A percentile compares a stretch with the other conserved stretches of the same genome.
Conservation (phyloP, 2,329 filamentous ascomycete species). For the Purpureocillium lavendulum region DNA sequence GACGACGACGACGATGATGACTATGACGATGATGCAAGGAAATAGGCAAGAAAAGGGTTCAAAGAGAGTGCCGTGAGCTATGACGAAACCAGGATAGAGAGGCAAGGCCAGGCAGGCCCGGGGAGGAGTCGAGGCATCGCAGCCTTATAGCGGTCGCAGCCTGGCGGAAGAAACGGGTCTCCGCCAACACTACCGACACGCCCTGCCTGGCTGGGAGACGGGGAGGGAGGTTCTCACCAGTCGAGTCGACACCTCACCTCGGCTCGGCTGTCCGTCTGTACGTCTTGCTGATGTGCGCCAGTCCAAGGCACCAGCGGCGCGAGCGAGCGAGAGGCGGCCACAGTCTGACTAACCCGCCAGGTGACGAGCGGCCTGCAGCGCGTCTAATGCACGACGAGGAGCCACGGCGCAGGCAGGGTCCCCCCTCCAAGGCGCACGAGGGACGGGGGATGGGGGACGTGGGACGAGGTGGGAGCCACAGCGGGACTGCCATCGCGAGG, state of each 20-base stretch:
- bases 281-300: neutral
- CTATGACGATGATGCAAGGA: constrained; percentile 7
- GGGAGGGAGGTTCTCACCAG: constrained; percentile 5
- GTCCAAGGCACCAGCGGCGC: constrained; percentile 20
- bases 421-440: neutral
- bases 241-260: constrained; percentile 6
- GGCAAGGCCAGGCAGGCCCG: too few relatives aligned
- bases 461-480: too few relatives aligned
- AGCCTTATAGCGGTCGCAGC: constrained; percentile 40
- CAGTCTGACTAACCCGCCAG: constrained; percentile 22
- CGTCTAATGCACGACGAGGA: constrained; percentile 16
- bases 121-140: constrained; percentile 35
- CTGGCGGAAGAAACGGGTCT: constrained; percentile 1
- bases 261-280: neutral
- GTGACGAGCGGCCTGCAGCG: constrained; percentile 17
- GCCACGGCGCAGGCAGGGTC: constrained; percentile 2
- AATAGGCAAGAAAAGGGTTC: constrained; percentile 7
- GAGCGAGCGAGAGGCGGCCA: constrained; percentile 8
- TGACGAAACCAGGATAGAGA: constrained; percentile 15
- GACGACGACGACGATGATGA: neutral
- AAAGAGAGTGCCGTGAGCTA: constrained; percentile 10
- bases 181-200: constrained; percentile 1
- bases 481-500: constrained; percentile 1
- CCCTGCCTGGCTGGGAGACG: neutral
- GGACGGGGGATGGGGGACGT: too few relatives aligned